Evolutionary conservation across 345 rosid species (phyloP).

Genomic region (Abelmoschus esculentus): DNA sequence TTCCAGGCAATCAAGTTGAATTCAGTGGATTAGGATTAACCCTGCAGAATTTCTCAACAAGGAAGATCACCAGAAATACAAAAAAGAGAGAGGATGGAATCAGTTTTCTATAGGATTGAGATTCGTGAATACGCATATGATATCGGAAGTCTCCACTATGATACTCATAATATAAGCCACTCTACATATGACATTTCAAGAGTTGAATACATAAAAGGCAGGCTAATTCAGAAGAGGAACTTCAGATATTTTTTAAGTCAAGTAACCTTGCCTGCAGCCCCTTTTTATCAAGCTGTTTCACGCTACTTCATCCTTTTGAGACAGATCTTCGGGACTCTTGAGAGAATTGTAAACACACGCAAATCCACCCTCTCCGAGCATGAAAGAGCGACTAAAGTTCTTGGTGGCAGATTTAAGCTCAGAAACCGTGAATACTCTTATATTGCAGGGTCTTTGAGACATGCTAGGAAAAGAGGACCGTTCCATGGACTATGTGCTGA

Average conservation of each 20-base stretch:
- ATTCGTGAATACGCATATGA: neutral
- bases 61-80: neutral
- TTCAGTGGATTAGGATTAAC: neutral
- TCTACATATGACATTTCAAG: neutral
- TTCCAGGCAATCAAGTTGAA: neutral
- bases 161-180: neutral
- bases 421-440: conserved; percentile 61
- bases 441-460: conserved; percentile 49
- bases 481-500: conserved; percentile 46
- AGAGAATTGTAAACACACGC: conserved; percentile 63
- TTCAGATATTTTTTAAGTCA: neutral
- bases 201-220: neutral
- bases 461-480: conserved; percentile 37
- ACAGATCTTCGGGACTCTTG: conserved; percentile 44
- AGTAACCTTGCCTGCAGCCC: conserved; percentile 59
- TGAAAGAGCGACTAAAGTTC: conserved; percentile 71
- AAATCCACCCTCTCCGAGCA: conserved; percentile 96
- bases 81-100: neutral
- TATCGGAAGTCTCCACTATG: neutral
- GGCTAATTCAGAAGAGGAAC: neutral
- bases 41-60: neutral
- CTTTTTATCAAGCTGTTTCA: conserved; percentile 77
- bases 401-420: conserved; percentile 79
- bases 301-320: conserved; percentile 68
- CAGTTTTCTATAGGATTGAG: neutral